These are phyloP conservation scores for Tuctoria greenei DNA, from an alignment of 176 grass and related monocot genomes.

Conservation along the genomic window DNA sequence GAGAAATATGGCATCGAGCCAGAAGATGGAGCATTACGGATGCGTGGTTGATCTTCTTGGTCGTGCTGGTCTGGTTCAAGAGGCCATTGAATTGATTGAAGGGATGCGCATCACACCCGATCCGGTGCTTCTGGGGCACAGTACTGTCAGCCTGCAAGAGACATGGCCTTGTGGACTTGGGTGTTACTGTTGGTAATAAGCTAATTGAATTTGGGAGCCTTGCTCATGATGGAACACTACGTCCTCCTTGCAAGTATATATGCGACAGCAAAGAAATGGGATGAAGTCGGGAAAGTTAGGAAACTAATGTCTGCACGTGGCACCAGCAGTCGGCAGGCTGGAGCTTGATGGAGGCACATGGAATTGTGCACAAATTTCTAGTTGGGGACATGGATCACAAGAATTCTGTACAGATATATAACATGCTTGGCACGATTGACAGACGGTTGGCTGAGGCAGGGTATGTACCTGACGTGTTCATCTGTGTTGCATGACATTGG, in stretches of 20 bases:
- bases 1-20: conserved; percentile 54
- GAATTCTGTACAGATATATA: conserved; percentile 53
- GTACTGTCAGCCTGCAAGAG: conserved; percentile 65
- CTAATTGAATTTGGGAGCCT: conserved; percentile 59
- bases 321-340: conserved; percentile 66
- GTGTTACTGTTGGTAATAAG: conserved; percentile 55
- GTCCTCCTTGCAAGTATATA: conserved; percentile 68
- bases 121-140: conserved; percentile 69
- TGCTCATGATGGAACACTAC: conserved; percentile 65
- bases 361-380: conserved; percentile 63
- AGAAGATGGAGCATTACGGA: conserved; percentile 78
- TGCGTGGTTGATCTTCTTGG: conserved; percentile 74
- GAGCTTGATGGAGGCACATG: conserved; percentile 68
- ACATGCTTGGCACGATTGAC: conserved; percentile 56
- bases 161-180: conserved; percentile 57
- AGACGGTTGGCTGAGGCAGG: conserved; percentile 60
- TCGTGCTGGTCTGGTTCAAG: conserved; percentile 54
- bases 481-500: conserved; percentile 71
- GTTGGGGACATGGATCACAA: conserved; percentile 64
- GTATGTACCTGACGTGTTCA: conserved; percentile 69
- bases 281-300: conserved; percentile 60
- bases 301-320: conserved; percentile 56
- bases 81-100: conserved; percentile 66
- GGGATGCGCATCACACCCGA: conserved; percentile 55
- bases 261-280: conserved; percentile 67